Percentiles rank a stretch among this genome's conserved stretches.
phyloP scores from a whole-genome alignment of 2,329 filamentous ascomycete genomes.

The Talaromyces funiculosus region DNA sequence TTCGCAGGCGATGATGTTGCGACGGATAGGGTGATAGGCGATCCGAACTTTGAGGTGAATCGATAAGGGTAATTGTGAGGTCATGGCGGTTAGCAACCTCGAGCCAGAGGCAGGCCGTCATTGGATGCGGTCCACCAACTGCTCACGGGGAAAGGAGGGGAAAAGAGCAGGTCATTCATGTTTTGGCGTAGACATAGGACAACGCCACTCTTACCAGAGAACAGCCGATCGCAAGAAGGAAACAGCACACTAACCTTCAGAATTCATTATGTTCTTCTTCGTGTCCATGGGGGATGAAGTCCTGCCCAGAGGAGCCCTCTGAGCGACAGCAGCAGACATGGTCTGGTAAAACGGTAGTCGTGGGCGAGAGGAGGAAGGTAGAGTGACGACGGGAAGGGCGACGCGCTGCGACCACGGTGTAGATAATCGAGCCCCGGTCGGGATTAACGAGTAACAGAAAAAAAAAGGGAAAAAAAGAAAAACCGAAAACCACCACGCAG shows the following conservation, averaged over 20 bases:
- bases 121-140: conserved; percentile 28
- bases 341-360: conserved; percentile 9
- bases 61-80: conserved; percentile 18
- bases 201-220: neutral
- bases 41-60: neutral
- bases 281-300: conserved; percentile 39
- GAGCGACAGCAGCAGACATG: conserved; percentile 40
- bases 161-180: neutral
- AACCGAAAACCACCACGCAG: conserved; percentile 9
- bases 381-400: conserved; percentile 18
- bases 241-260: conserved; percentile 31
- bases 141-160: conserved; percentile 20
- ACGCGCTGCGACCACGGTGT: conserved; percentile 14
- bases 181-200: neutral
- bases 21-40: conserved; percentile 13
- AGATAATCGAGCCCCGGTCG: neutral
- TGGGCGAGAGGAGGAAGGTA: neutral
- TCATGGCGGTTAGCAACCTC: conserved; percentile 11
- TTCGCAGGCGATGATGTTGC: neutral
- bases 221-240: conserved; percentile 13
- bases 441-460: conserved; percentile 1
- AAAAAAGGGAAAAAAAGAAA: conserved; percentile 14
- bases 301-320: conserved; percentile 29
- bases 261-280: conserved; percentile 35
- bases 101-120: conserved; percentile 16